Conservation (phyloP, 345 rosid genomes). For the Brassica nigra region DNA sequence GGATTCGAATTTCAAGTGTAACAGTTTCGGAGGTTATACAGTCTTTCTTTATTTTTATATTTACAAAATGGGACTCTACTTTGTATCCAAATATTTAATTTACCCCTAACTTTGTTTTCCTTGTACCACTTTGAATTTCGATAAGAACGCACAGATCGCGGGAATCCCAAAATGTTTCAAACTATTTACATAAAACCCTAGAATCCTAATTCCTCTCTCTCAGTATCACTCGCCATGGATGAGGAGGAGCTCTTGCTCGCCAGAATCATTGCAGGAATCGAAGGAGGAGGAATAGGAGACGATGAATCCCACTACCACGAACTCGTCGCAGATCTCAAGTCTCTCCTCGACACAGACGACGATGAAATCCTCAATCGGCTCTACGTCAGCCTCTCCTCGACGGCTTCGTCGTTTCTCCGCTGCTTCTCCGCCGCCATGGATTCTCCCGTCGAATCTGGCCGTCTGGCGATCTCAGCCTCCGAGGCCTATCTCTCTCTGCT, state of each 20-base stretch:
- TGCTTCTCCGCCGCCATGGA: conserved; percentile 71
- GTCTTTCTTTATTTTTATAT: not conserved
- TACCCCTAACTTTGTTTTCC: not conserved
- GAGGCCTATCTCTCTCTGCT: conserved; percentile 62
- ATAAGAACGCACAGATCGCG: conserved; percentile 35
- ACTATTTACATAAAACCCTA: conserved; percentile 16
- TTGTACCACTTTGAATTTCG: conserved; percentile 25
- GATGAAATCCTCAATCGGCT: conserved; percentile 51
- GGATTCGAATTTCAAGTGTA: conserved; percentile 19
- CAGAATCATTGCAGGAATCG: conserved; percentile 34
- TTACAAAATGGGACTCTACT: not conserved
- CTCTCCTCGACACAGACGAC: conserved; percentile 52
- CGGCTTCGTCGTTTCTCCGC: conserved; percentile 53
- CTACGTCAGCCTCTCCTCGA: conserved; percentile 53
- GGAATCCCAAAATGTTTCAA: conserved; percentile 34
- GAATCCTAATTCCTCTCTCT: conserved; percentile 5
- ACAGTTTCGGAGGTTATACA: not conserved
- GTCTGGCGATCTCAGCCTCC: conserved; percentile 57
- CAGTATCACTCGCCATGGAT: conserved; percentile 35
- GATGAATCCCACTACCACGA: conserved; percentile 37
- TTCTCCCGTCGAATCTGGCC: conserved; percentile 39
- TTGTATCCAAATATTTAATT: not conserved
- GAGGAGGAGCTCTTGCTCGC: conserved; percentile 38
- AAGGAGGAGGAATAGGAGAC: conserved; percentile 28
- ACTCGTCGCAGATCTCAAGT: conserved; percentile 50